Percentiles rank a stretch among this genome's conserved stretches.
These are phyloP conservation scores for Trebouxia sp. DNA, from an alignment of 139 green algal species.

Conservation along the genomic window DNA sequence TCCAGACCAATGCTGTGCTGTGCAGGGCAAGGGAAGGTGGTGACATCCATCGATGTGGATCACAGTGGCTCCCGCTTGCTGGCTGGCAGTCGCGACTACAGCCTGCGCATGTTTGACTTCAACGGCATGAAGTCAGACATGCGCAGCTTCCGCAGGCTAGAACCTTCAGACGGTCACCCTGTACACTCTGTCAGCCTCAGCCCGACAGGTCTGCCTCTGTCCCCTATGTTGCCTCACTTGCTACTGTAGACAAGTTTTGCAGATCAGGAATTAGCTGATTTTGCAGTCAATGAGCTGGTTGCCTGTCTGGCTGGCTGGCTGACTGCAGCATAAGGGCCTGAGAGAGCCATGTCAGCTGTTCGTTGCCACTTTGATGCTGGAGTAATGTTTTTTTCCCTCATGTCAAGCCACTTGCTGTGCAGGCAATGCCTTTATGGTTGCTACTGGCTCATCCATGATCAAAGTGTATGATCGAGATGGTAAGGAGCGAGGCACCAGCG, in stretches of 20 bases:
- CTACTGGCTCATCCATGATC: constrained; percentile 67
- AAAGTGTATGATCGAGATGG: constrained; percentile 89
- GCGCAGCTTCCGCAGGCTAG: constrained; percentile 73
- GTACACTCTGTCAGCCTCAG: constrained; percentile 53
- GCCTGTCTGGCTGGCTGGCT: no score
- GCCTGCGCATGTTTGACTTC: constrained; percentile 87
- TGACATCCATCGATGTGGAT: constrained; percentile 80
- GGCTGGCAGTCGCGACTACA: constrained; percentile 81
- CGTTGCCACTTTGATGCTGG: no score
- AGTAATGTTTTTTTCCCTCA: no score
- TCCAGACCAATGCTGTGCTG: background rate
- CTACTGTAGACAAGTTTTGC: background rate
- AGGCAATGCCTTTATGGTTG: constrained; percentile 82
- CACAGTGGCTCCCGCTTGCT: constrained; percentile 72
- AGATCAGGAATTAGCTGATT: no score
- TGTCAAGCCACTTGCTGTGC: no score
- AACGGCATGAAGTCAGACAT: constrained; percentile 90
- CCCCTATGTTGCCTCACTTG: no score
- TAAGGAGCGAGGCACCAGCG: constrained; percentile 68
- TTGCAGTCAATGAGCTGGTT: no score
- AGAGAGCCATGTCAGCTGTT: no score
- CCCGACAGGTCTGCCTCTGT: constrained; percentile 30
- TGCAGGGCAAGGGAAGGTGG: constrained; percentile 64
- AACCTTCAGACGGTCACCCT: constrained; percentile 79
- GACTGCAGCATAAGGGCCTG: no score